These are phyloP conservation scores for Opeltia flavorubescens DNA, from an alignment of 495 filamentous ascomycete species.

Conservation along the genomic window DNA sequence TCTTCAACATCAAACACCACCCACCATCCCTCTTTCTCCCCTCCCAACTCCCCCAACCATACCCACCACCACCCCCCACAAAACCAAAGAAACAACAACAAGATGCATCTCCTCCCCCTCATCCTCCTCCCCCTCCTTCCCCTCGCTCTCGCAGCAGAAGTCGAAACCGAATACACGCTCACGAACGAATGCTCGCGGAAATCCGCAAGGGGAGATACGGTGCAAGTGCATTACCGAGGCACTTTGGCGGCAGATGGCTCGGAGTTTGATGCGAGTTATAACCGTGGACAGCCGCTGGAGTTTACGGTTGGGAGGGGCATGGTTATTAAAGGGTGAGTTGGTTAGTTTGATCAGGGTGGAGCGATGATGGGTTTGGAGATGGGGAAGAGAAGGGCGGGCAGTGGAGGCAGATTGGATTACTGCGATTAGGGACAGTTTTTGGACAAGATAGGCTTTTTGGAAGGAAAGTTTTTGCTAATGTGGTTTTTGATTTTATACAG, in stretches of 20 bases:
- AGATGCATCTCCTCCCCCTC: constrained; percentile 8
- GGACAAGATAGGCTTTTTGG: too few relatives aligned
- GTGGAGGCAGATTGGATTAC: background rate
- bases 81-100: constrained; percentile 7
- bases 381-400: background rate
- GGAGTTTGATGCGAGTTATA: constrained; percentile 52
- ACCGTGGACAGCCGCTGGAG: constrained; percentile 56
- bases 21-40: too few relatives aligned
- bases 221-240: constrained; percentile 79
- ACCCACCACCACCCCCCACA: too few relatives aligned
- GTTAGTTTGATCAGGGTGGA: background rate
- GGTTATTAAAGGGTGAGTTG: constrained; percentile 70
- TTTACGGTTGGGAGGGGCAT: constrained; percentile 67
- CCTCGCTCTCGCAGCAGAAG: constrained; percentile 19
- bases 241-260: constrained; percentile 42
- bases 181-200: constrained; percentile 59
- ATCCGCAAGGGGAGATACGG: constrained; percentile 59
- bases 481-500: constrained; percentile 17
- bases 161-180: constrained; percentile 64
- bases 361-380: background rate
- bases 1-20: too few relatives aligned
- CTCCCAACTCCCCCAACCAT: too few relatives aligned
- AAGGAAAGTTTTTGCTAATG: background rate
- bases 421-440: background rate
- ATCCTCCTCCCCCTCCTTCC: constrained; percentile 12